Conservation (phyloP, 2,329 filamentous ascomycete species). For the Drechslera avenae region DNA sequence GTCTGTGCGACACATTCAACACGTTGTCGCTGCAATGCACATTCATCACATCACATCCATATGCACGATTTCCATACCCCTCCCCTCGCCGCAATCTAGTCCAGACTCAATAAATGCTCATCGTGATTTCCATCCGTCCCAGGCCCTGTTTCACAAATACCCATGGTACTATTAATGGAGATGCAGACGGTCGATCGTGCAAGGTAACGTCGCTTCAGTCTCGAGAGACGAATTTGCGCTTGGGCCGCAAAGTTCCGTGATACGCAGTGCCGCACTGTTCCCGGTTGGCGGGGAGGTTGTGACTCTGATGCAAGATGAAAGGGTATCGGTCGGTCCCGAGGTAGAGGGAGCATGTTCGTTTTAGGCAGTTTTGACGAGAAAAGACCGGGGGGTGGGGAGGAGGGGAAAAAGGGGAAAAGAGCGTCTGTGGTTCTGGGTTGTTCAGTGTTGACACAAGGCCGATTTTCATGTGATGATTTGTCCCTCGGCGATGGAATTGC, state of each 20-base stretch:
- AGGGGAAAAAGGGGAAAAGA: background rate
- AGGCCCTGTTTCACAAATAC: background rate
- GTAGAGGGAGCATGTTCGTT: background rate
- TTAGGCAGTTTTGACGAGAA: background rate
- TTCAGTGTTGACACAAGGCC: no score
- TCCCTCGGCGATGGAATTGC: no score
- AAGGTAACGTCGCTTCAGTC: background rate
- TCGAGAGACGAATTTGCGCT: background rate
- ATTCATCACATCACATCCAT: background rate
- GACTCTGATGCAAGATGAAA: no score
- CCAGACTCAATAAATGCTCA: background rate
- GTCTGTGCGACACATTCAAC: background rate
- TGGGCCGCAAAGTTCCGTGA: background rate
- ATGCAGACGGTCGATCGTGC: background rate
- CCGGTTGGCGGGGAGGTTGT: no score
- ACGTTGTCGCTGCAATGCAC: background rate
- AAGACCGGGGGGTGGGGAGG: no score
- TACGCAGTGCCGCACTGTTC: background rate
- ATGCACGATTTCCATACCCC: background rate
- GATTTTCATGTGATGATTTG: no score
- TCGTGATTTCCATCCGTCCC: slow-evolving; percentile 1
- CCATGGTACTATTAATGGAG: slow-evolving; percentile 10
- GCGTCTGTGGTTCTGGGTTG: no score
- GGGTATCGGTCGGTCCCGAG: no score
- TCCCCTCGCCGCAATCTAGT: background rate